Conservation (phyloP, 1,284 basidiomycete species). For the Singerocomus rubriflavus region DNA sequence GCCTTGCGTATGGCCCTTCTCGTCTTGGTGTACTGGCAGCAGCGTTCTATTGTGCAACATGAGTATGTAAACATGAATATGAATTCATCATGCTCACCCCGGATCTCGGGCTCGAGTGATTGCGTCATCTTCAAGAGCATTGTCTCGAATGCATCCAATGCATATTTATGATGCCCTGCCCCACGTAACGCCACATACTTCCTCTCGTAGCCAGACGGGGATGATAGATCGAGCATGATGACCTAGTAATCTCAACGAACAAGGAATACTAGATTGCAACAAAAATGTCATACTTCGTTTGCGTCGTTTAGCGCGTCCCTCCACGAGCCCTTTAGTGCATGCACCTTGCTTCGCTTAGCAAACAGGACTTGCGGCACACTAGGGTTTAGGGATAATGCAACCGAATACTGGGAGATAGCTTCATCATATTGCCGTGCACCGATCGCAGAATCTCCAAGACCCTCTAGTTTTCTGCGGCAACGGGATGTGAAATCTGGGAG, state of each 20-base stretch:
- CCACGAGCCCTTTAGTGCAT: not conserved
- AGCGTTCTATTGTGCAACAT: not conserved
- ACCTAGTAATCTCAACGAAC: not conserved
- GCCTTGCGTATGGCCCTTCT: not conserved
- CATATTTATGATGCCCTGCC: not conserved
- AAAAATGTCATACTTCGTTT: not conserved
- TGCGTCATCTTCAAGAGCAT: constrained; percentile 1
- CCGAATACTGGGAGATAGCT: constrained; percentile 1
- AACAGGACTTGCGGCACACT: not conserved
- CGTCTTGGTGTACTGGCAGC: not conserved
- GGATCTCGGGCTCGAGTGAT: not conserved
- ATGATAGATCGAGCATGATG: not conserved
- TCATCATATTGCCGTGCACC: not conserved
- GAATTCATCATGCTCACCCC: not conserved
- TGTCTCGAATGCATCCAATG: not conserved
- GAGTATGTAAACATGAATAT: not conserved
- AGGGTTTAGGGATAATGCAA: not conserved
- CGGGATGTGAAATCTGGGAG: not conserved
- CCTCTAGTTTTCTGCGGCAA: not conserved
- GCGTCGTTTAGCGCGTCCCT: not conserved
- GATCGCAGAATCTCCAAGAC: not conserved
- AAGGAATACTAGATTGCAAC: no score
- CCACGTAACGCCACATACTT: not conserved
- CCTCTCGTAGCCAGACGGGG: not conserved
- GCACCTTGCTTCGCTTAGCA: not conserved